phyloP scores from a whole-genome alignment of 441 rosid species.

The Geranium incanum region DNA sequence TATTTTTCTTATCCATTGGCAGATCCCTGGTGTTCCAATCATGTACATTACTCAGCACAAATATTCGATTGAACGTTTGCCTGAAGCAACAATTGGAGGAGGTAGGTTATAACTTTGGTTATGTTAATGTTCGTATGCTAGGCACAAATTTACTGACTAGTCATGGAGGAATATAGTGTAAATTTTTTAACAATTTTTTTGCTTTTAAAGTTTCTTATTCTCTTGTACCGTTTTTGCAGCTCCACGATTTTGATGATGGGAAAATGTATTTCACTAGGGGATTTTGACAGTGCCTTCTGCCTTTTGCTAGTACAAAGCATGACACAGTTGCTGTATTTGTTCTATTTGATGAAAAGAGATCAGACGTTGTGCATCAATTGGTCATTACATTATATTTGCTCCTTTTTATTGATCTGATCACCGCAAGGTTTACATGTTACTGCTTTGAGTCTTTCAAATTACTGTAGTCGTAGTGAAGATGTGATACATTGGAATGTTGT shows the following conservation, averaged over 20 bases:
- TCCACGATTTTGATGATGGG: neutral
- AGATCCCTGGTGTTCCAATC: conserved; percentile 95
- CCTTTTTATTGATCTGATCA: no score
- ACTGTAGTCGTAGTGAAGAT: no score
- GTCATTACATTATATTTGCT: no score
- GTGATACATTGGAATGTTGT: no score
- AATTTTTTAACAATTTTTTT: neutral
- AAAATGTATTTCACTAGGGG: conserved; percentile 19
- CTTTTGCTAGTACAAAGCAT: no score
- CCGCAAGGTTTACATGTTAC: no score
- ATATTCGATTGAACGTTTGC: conserved; percentile 22
- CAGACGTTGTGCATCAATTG: no score
- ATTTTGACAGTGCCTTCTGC: conserved; percentile 22
- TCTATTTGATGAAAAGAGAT: no score
- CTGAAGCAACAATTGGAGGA: conserved; percentile 23
- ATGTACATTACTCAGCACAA: conserved; percentile 41
- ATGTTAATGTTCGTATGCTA: neutral
- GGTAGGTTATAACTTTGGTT: conserved; percentile 18
- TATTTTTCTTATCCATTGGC: conserved; percentile 12
- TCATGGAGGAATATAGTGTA: neutral
- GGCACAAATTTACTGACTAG: neutral
- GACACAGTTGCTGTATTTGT: no score
- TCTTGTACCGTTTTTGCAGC: neutral
- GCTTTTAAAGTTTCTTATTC: neutral
- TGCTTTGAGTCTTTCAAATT: no score